phyloP scores from a whole-genome alignment of 1,284 basidiomycete genomes.

The Ustilago sp. region DNA sequence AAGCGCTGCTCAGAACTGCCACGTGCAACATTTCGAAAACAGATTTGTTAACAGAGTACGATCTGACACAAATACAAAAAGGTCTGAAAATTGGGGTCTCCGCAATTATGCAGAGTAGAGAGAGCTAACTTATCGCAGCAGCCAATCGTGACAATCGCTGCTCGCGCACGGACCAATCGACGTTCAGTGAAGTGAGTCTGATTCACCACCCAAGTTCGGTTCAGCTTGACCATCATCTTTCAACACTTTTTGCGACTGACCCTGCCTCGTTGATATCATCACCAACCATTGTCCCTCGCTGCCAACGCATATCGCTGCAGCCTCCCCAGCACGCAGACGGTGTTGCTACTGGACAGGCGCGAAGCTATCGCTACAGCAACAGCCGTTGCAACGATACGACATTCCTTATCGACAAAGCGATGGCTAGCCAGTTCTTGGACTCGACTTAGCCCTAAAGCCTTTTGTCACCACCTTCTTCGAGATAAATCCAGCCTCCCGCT shows the following conservation, averaged over 20 bases:
- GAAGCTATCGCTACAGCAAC: too few relatives aligned
- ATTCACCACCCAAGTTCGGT: conserved; percentile 1
- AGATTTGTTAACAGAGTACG: neutral
- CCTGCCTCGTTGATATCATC: neutral
- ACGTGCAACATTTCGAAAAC: neutral
- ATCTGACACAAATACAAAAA: neutral
- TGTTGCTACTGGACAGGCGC: too few relatives aligned
- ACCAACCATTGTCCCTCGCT: neutral
- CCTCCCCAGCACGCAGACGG: too few relatives aligned
- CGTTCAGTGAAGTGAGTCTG: neutral
- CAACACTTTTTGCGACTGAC: neutral
- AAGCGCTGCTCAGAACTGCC: neutral
- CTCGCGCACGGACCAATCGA: neutral
- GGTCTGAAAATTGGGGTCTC: neutral
- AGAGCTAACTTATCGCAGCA: neutral
- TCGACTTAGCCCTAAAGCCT: too few relatives aligned
- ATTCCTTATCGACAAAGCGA: too few relatives aligned
- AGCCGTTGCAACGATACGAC: too few relatives aligned
- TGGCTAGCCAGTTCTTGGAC: too few relatives aligned
- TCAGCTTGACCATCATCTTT: conserved; percentile 4
- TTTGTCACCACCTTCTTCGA: too few relatives aligned
- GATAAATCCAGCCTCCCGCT: too few relatives aligned
- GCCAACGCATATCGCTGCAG: neutral
- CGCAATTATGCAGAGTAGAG: neutral
- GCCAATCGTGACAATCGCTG: neutral